These are phyloP conservation scores for Cystobasidiaceae sp. DNA, from an alignment of 1,284 basidiomycete species.

Conservation along the genomic window DNA sequence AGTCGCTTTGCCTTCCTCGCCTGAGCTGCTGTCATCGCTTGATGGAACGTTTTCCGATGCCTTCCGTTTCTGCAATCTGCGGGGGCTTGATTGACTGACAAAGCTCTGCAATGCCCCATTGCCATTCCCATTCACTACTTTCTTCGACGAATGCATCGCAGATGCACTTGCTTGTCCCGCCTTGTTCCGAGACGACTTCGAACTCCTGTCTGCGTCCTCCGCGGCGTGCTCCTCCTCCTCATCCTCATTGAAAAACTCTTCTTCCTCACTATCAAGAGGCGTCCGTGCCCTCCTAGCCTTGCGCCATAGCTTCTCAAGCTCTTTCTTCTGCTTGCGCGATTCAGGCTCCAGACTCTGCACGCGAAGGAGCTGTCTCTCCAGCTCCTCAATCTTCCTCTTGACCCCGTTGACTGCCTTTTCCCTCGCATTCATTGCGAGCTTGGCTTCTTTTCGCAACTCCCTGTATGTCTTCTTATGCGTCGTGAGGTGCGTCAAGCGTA, in stretches of 20 bases:
- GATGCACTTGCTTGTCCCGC: too few relatives aligned
- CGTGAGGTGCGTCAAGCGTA: conserved; percentile 7
- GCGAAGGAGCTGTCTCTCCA: neutral
- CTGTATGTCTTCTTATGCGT: neutral
- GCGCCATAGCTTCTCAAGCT: neutral
- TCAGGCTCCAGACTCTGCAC: neutral
- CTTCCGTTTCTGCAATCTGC: too few relatives aligned
- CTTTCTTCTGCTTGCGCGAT: neutral
- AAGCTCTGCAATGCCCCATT: too few relatives aligned
- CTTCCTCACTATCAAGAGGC: neutral
- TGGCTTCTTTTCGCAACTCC: neutral
- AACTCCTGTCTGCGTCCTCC: neutral
- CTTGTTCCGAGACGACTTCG: neutral
- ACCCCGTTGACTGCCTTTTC: neutral
- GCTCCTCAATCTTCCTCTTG: neutral
- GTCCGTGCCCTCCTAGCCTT: neutral
- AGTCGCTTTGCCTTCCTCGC: too few relatives aligned
- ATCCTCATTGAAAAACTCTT: too few relatives aligned
- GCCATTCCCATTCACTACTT: too few relatives aligned
- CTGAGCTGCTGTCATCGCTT: too few relatives aligned
- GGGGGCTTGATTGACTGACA: too few relatives aligned
- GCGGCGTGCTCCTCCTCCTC: neutral
- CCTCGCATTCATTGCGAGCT: neutral
- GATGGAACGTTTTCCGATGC: too few relatives aligned
- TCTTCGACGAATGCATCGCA: too few relatives aligned